These are phyloP conservation scores for Zygosaccharomyces pseudobailii DNA, from an alignment of 1,139 yeast species.

Conservation along the genomic window DNA sequence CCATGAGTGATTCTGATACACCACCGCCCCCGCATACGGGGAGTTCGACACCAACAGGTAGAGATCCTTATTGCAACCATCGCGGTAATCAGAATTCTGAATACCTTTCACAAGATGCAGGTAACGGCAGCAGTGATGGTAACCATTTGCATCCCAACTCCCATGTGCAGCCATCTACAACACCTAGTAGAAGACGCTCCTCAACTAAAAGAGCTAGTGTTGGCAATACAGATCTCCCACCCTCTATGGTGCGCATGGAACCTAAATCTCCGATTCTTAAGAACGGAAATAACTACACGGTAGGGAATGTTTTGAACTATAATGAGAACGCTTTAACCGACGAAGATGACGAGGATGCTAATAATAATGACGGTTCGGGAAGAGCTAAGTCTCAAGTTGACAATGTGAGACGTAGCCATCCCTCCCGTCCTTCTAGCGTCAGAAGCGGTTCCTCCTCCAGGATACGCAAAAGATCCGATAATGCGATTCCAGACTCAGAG, in stretches of 20 bases:
- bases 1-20: slow-evolving; percentile 7
- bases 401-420: slow-evolving; percentile 16
- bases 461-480: slow-evolving; percentile 21
- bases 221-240: slow-evolving; percentile 43
- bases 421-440: slow-evolving; percentile 24
- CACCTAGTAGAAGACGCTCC: slow-evolving; percentile 12
- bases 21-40: slow-evolving; percentile 8
- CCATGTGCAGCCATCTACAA: slow-evolving; percentile 10
- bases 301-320: slow-evolving; percentile 22
- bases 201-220: slow-evolving; percentile 23
- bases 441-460: slow-evolving; percentile 21
- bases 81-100: slow-evolving; percentile 1
- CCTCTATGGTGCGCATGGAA: slow-evolving; percentile 62
- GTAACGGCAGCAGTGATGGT: slow-evolving; percentile 2
- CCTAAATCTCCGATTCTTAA: slow-evolving; percentile 65
- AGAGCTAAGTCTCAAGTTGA: slow-evolving; percentile 14
- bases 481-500: slow-evolving; percentile 5
- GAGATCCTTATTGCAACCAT: slow-evolving; percentile 1
- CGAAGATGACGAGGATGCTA: slow-evolving; percentile 23
- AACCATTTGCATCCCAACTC: slow-evolving; percentile 8
- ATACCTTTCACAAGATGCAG: background rate
- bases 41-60: slow-evolving; percentile 1
- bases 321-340: slow-evolving; percentile 32
- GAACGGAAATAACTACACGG: slow-evolving; percentile 29
- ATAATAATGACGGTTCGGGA: background rate